Base-by-base conservation (phyloP, 441 rosid species). In the Jatropha multifida region DNA sequence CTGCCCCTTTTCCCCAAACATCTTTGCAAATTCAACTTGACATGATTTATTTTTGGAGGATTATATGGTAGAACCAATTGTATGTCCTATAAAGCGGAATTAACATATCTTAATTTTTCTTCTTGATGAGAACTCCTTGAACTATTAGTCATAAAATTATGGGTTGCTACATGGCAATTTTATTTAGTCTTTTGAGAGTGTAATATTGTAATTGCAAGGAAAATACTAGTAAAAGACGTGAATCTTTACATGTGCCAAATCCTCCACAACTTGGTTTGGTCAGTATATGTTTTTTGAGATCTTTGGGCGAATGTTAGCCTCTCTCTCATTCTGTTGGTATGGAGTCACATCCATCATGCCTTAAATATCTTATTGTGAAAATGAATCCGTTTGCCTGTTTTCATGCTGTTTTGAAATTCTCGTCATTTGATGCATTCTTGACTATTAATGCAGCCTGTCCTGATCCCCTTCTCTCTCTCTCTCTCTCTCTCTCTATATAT, bases 11-110 rank as follows among this genome's bases (percentile, higher is more conserved):
- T 15, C 27, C 2, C 8, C 4, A 42, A 65, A 18, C 26, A 11
- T 2, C 26, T 10, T 38, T 7, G 41, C 65, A 2, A 41, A 58
- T 42, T 59, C 55, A 72, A 46, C 56, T 59, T 72, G 74, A 42
- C 27, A 46, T 44, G 74, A 18, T 71, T 58, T 41, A 44, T 69
- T 52, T 13, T 69, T n/a, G 18, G 23, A 70, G 73, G 63, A n/a
- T 58, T 26, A 17, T 41, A 3, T 2, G 40, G 6, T 40, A 23
- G 27, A 38, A 49, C 6, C 32, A 9, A 68, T 2, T 4, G 14
- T 52, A 54, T 40, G 20, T 51, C 38, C 74, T 65, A 56, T 56
- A 14, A n/a, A 42, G 58, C 32, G 27, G 42, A 58, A 61, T 61
- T 26, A 12, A 32, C 38, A 20, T 44, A 11, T 17, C 46, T 51